Evolutionary conservation across 176 grass and related monocot species (phyloP), one percentile per base, ranked within the genome.

Genomic region (Guadua angustifolia): DNA sequence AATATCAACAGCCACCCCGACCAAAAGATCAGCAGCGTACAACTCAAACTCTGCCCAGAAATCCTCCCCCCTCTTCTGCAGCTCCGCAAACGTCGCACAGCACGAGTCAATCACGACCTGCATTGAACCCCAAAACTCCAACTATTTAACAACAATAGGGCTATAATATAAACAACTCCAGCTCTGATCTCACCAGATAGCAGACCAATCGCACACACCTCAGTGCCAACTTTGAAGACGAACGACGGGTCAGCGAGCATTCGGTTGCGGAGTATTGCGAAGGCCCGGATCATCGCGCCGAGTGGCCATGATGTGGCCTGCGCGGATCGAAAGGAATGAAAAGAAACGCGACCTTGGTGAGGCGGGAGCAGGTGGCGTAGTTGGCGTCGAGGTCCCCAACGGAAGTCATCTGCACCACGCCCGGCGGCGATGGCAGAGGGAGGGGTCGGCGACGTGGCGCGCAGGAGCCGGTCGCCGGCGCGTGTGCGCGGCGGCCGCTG

Each of bases 41-140:
- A 98, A 74, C 53, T 98, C 95, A 87, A 98, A 98, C 66, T 98
- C 95, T 0, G 91, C 74, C 95, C 93, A 98, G 60, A 98, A 98
- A 88, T 98, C 93, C 43, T 94, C 79, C 49, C 95, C 95, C 75
- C 95, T 98, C 89, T 98, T 98, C 71, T 95, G 89, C 70, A 93
- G 89, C 83, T 98, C 95, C 2, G 95, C 93, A 85, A 98, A 93
- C 5, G 93, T 98, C 14, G 95, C 95, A 61, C 95, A 95, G 76
- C 93, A 93, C 26, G 93, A 98, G 78, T 95, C 95, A 4, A 98
- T 98, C 24, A 94, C 80, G 78, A 98, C 76, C 95, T 98, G 81
- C 80, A 75, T 67, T 42, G 21, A 39, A 49, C 58, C n/a, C 62
- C 46, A 71, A 11, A 87, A 13, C 18, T 51, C 29, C 78, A 26